Evolutionary conservation across 306 rosid genomes (phyloP), one percentile per base, ranked within the genome.

Genomic region (Trifolium fragiferum): DNA sequence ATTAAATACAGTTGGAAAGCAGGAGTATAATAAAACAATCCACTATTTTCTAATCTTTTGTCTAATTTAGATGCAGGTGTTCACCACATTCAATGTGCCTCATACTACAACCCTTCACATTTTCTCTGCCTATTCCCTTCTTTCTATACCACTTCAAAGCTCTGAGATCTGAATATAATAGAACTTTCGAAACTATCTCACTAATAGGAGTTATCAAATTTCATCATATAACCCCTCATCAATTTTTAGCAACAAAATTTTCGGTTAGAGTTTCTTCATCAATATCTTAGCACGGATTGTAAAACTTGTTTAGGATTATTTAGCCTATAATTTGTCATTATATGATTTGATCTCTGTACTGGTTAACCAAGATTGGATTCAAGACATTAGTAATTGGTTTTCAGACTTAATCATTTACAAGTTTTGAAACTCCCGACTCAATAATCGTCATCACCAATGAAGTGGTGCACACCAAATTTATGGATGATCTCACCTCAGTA

Each of bases 401-500:
- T 43, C 51, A 7, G 27, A 25, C 13, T 58, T 15, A 23, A 57
- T 76, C 50, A n/a, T 76, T 41, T 44, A 60, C 61, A 72, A 51
- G 33, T 14, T 69, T 68, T 18, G 13, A 62, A 67, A 76, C 49
- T 62, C 54, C 32, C 18, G 13, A 68, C 46, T 66, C 30, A 60
- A 55, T 44, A 49, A 61, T 33, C 54, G 19, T 10, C n/a, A 62
- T 74, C 41, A 61, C 18, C 63, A 70, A 72, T 58, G 20, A 6
- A 33, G 15, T 20, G 15, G 37, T 57, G 65, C 77, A 68, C 60
- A 57, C 60, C 68, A 81, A 75, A 62, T 61, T 70, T 65, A 70
- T 73, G n/a, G 79, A 77, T 41, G 70, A 57, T 79, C 86, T 81
- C 74, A 94, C 99, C 99, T 94, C 99, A 15, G 92, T 85, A 66